These are phyloP conservation scores for Backusella tarrabulga DNA, from an alignment of 192 early-diverging fungal species.

Conservation along the genomic window DNA sequence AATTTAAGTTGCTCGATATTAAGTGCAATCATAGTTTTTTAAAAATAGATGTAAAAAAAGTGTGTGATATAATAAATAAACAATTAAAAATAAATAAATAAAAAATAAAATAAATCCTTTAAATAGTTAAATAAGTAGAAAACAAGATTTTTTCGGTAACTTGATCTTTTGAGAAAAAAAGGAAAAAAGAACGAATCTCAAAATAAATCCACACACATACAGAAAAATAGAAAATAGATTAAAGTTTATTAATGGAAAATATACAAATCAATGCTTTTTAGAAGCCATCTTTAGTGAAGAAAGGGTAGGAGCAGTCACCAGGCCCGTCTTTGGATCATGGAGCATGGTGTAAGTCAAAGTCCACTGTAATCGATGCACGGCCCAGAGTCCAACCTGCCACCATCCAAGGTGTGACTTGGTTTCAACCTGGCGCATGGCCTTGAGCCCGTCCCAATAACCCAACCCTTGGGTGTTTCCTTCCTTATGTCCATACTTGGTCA, in stretches of 20 bases:
- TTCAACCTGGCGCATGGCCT: slow-evolving; percentile 15
- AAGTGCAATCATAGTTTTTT: neutral
- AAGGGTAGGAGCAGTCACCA: slow-evolving; percentile 27
- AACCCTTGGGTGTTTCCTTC: slow-evolving; percentile 18
- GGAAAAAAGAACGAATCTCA: neutral
- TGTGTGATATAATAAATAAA: neutral
- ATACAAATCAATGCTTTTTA: neutral
- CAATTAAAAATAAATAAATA: neutral
- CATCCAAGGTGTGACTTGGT: slow-evolving; percentile 5
- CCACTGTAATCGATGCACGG: slow-evolving; percentile 28
- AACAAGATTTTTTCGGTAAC: neutral
- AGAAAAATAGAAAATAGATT: neutral
- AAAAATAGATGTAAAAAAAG: neutral
- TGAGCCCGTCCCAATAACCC: slow-evolving; percentile 32
- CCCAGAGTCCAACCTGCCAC: slow-evolving; percentile 24
- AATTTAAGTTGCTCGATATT: neutral
- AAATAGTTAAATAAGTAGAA: neutral
- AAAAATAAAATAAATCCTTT: neutral
- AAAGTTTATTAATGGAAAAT: neutral
- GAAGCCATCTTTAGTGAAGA: neutral
- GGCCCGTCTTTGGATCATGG: slow-evolving; percentile 25
- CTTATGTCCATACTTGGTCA: slow-evolving; percentile 5
- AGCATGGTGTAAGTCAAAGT: slow-evolving; percentile 32
- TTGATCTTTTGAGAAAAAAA: neutral
- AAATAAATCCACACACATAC: neutral